Conservation (phyloP, 2,329 filamentous ascomycete species). For the Ilyonectria sp. region DNA sequence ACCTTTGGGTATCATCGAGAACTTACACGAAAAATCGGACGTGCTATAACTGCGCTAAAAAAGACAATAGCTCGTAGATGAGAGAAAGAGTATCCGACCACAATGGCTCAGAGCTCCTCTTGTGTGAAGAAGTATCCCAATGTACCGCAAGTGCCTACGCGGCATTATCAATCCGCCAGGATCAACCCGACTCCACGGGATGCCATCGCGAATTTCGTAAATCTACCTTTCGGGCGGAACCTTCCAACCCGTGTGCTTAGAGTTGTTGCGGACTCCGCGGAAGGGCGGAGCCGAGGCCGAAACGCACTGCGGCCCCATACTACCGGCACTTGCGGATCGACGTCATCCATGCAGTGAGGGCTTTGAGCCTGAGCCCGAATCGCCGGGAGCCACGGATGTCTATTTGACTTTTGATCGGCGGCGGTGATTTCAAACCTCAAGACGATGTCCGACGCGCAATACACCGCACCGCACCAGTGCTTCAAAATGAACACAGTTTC, state of each 20-base stretch:
- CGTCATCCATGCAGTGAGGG: conserved; percentile 18
- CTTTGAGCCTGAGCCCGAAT: background rate
- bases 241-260: background rate
- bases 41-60: background rate
- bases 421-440: background rate
- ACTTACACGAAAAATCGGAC: background rate
- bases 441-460: background rate
- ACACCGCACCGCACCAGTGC: background rate
- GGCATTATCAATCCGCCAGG: background rate
- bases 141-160: background rate
- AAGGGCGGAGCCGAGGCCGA: background rate
- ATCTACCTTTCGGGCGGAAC: background rate
- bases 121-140: background rate
- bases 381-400: background rate
- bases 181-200: background rate
- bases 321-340: conserved; percentile 14
- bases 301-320: background rate
- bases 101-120: background rate
- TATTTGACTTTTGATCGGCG: background rate
- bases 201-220: background rate
- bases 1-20: background rate
- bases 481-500: conserved; percentile 2
- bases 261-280: background rate
- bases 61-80: background rate
- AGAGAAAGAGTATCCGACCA: background rate